Percentiles rank a stretch among this genome's conserved stretches.
Evolutionary conservation across 176 grass and related monocot species (phyloP).

Genomic region (Coix lacrymajobi): DNA sequence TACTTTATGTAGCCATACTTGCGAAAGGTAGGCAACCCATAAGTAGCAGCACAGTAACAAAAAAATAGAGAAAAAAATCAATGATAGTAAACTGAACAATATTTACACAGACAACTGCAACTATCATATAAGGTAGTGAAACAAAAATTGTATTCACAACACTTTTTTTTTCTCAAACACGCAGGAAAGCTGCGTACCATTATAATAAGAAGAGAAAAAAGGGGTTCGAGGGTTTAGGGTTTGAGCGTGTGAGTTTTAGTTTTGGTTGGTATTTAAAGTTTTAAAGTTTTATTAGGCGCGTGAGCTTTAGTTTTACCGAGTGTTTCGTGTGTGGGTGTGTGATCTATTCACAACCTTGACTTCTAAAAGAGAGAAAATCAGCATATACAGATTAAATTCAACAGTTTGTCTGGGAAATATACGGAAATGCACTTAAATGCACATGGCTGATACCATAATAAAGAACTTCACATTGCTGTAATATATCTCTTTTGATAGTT

Average conservation of each 20-base stretch:
- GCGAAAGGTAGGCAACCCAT: not conserved
- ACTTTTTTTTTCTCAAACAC: too few relatives aligned
- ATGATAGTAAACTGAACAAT: not conserved
- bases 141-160: not conserved
- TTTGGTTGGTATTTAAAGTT: too few relatives aligned
- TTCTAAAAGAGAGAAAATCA: conserved; percentile 2
- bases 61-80: not conserved
- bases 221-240: too few relatives aligned
- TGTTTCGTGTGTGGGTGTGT: too few relatives aligned
- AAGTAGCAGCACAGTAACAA: not conserved
- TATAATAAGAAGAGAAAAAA: too few relatives aligned
- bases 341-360: not conserved
- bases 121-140: not conserved
- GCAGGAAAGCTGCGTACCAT: too few relatives aligned
- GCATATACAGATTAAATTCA: not conserved
- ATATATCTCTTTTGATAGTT: not conserved
- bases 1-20: not conserved
- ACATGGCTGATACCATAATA: not conserved
- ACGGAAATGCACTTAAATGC: not conserved
- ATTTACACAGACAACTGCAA: not conserved
- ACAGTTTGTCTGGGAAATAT: not conserved
- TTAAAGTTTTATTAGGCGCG: too few relatives aligned
- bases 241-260: too few relatives aligned
- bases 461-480: not conserved
- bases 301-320: too few relatives aligned